Evolutionary conservation across 1,284 basidiomycete genomes (phyloP).

Genomic region (Schizophyllum amplum): DNA sequence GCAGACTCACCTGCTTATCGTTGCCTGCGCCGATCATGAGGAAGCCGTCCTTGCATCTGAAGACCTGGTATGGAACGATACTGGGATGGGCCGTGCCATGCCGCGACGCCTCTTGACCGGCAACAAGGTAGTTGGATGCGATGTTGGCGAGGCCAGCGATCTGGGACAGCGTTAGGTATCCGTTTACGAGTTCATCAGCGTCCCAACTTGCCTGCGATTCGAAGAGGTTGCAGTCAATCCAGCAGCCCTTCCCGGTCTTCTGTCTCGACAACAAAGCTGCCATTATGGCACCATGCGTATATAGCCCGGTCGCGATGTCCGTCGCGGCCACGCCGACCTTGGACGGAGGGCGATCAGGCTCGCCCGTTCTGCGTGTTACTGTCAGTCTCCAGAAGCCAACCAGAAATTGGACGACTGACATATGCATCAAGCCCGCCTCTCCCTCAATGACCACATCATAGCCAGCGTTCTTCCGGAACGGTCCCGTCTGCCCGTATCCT

Average conservation of each 20-base stretch:
- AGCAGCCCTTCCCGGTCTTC: conserved; percentile 82
- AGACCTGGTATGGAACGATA: conserved; percentile 89
- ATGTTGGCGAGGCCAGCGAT: conserved; percentile 91
- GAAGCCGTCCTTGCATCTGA: conserved; percentile 83
- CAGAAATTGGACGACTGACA: conserved; percentile 27
- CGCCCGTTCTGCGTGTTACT: conserved; percentile 65
- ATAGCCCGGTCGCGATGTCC: conserved; percentile 89
- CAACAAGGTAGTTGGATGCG: conserved; percentile 88
- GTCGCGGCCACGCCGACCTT: conserved; percentile 91
- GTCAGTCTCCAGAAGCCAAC: conserved; percentile 1
- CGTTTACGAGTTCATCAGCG: not conserved
- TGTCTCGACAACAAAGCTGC: conserved; percentile 79
- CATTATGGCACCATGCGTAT: conserved; percentile 89
- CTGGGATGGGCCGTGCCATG: conserved; percentile 91
- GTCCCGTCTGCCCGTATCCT: conserved; percentile 95
- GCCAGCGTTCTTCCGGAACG: conserved; percentile 75
- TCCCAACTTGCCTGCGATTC: conserved; percentile 64
- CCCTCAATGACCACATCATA: conserved; percentile 91
- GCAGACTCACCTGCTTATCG: conserved; percentile 63
- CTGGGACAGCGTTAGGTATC: conserved; percentile 28
- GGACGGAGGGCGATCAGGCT: conserved; percentile 79
- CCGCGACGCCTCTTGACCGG: conserved; percentile 78
- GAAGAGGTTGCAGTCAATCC: conserved; percentile 88
- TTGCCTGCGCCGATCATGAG: conserved; percentile 94
- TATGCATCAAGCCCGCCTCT: conserved; percentile 92